A percentile compares a stretch with the other conserved stretches of the same genome.
Evolutionary conservation across 805 yeast genomes (phyloP).

Genomic region (Ogataea paraovalis): DNA sequence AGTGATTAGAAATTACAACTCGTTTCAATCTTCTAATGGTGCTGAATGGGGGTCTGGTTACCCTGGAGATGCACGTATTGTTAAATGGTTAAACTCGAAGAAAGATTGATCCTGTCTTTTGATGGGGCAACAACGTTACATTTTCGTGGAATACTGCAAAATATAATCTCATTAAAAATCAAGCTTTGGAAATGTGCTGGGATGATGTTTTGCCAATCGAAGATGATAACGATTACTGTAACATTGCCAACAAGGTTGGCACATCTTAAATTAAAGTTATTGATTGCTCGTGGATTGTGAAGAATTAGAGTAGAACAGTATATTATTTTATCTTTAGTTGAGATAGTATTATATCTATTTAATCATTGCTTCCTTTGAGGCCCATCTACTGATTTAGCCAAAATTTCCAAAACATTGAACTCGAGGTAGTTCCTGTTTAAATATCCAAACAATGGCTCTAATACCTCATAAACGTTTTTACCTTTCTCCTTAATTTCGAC

Average conservation of each 20-base stretch:
- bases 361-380: background rate
- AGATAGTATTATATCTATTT: too few relatives aligned
- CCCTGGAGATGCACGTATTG: conserved; percentile 88
- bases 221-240: conserved; percentile 27
- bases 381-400: conserved; percentile 1
- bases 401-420: conserved; percentile 6
- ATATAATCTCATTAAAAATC: conserved; percentile 56
- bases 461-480: conserved; percentile 11
- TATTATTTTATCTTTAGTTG: too few relatives aligned
- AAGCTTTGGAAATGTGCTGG: conserved; percentile 58
- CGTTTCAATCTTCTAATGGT: conserved; percentile 17
- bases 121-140: conserved; percentile 74
- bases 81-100: conserved; percentile 62
- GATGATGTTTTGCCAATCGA: conserved; percentile 41
- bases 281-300: conserved; percentile 20
- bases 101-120: conserved; percentile 72
- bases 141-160: conserved; percentile 94
- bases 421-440: conserved; percentile 5
- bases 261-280: conserved; percentile 4
- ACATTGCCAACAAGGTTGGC: conserved; percentile 16
- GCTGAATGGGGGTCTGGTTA: conserved; percentile 80
- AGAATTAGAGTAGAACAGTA: too few relatives aligned
- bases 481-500: conserved; percentile 16
- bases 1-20: conserved; percentile 74
- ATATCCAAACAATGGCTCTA: conserved; percentile 10